A percentile compares a stretch with the other conserved stretches of the same genome.
These are phyloP conservation scores for Fusarium sambucinum DNA, from an alignment of 2,329 filamentous ascomycete genomes.

Conservation along the genomic window DNA sequence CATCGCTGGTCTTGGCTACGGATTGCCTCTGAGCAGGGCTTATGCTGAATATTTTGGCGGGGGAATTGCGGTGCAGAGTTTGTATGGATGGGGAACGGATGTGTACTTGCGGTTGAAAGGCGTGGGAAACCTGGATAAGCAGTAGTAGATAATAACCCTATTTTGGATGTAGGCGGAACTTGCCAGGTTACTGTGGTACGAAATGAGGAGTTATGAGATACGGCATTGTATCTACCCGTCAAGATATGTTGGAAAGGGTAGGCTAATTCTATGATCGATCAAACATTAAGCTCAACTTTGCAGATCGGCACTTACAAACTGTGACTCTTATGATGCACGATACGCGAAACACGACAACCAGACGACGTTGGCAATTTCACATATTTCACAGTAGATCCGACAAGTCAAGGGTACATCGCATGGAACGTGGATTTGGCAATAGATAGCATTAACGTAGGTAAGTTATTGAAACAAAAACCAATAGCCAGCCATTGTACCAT, in stretches of 20 bases:
- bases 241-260: background rate
- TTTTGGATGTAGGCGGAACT: background rate
- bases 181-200: background rate
- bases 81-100: constrained; percentile 90
- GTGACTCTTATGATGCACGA: background rate
- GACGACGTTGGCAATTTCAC: background rate
- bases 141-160: constrained; percentile 12
- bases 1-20: constrained; percentile 94
- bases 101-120: constrained; percentile 75
- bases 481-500: constrained; percentile 42
- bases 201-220: background rate
- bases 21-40: constrained; percentile 86
- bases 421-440: constrained; percentile 1
- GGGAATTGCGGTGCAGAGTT: constrained; percentile 92
- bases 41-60: constrained; percentile 99
- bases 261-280: background rate
- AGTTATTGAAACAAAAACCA: constrained; percentile 25
- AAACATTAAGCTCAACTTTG: background rate
- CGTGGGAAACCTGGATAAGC: constrained; percentile 65
- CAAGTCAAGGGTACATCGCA: background rate
- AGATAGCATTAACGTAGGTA: constrained; percentile 23
- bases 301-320: too few relatives aligned
- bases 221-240: background rate
- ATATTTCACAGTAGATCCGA: too few relatives aligned
- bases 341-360: background rate